A percentile compares a stretch with the other conserved stretches of the same genome.
phyloP scores from a whole-genome alignment of 352 stramenopile genomes.

The Globisporangium sylvaticum region DNA sequence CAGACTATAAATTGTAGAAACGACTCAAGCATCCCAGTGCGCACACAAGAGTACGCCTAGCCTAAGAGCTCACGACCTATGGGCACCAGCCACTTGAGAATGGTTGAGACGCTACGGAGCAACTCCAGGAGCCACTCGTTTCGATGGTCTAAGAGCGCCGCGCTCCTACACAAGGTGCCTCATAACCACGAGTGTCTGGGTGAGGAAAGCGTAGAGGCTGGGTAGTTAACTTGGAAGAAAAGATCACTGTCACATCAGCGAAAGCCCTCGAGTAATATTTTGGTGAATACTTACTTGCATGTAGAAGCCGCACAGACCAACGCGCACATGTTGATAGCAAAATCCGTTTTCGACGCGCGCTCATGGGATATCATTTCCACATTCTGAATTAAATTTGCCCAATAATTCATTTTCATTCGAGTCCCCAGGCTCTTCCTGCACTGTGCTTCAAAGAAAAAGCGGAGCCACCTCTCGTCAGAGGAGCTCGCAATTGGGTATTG shows the following conservation, averaged over 20 bases:
- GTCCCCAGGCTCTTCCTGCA: background rate
- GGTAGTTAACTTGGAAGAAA: background rate
- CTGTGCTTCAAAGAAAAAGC: background rate
- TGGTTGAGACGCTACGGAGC: too few relatives aligned
- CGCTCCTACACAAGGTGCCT: constrained; percentile 5
- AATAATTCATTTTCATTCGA: background rate
- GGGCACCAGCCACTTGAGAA: too few relatives aligned
- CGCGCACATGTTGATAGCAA: background rate
- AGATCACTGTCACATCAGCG: background rate
- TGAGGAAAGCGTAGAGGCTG: background rate
- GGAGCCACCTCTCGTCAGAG: background rate
- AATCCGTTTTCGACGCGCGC: background rate
- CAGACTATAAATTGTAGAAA: too few relatives aligned
- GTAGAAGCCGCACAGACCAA: background rate
- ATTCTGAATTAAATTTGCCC: background rate
- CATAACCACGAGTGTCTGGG: background rate
- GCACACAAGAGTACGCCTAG: too few relatives aligned
- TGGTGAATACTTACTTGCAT: background rate
- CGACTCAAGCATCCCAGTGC: too few relatives aligned
- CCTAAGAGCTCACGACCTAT: too few relatives aligned
- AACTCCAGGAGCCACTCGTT: constrained; percentile 5
- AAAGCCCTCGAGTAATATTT: background rate
- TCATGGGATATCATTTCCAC: background rate
- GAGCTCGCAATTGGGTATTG: background rate
- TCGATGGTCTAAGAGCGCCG: background rate